phyloP scores from a whole-genome alignment of 2,329 filamentous ascomycete species.

The Thielaviopsis populi region DNA sequence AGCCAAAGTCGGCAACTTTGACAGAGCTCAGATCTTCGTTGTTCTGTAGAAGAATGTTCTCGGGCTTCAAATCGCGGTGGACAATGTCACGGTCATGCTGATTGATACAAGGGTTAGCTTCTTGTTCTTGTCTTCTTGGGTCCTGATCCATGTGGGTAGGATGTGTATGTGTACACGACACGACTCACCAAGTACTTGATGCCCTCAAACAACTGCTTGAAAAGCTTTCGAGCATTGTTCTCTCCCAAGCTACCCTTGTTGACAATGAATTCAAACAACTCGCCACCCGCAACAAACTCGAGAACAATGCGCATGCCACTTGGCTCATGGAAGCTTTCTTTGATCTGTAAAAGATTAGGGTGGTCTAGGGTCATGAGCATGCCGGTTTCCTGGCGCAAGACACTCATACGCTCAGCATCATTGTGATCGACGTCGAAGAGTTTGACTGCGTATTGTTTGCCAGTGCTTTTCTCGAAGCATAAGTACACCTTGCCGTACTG shows the following conservation, averaged over 20 bases:
- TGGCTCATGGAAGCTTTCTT: conserved; percentile 84
- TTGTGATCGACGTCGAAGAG: conserved; percentile 72
- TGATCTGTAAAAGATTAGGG: conserved; percentile 79
- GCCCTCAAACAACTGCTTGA: conserved; percentile 80
- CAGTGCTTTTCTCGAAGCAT: conserved; percentile 72
- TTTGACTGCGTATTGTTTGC: conserved; percentile 79
- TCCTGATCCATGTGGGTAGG: no score
- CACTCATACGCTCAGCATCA: conserved; percentile 21
- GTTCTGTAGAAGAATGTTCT: conserved; percentile 71
- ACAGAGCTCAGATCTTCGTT: conserved; percentile 71
- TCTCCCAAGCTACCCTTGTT: conserved; percentile 80
- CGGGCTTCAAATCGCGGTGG: conserved; percentile 93
- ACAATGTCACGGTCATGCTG: conserved; percentile 96
- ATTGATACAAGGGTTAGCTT: conserved; percentile 3
- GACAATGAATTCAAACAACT: conserved; percentile 91
- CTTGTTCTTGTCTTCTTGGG: no score
- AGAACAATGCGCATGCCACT: conserved; percentile 84
- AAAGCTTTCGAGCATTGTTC: conserved; percentile 69
- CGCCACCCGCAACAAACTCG: conserved; percentile 81
- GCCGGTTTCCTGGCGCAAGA: conserved; percentile 87
- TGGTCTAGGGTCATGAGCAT: conserved; percentile 96
- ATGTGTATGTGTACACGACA: not conserved
- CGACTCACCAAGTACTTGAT: conserved; percentile 77
- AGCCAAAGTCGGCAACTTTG: conserved; percentile 89
- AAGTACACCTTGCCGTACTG: conserved; percentile 91